Evolutionary conservation across 148 eudicot species (phyloP).

Genomic region (Dysphania ambrosioides): DNA sequence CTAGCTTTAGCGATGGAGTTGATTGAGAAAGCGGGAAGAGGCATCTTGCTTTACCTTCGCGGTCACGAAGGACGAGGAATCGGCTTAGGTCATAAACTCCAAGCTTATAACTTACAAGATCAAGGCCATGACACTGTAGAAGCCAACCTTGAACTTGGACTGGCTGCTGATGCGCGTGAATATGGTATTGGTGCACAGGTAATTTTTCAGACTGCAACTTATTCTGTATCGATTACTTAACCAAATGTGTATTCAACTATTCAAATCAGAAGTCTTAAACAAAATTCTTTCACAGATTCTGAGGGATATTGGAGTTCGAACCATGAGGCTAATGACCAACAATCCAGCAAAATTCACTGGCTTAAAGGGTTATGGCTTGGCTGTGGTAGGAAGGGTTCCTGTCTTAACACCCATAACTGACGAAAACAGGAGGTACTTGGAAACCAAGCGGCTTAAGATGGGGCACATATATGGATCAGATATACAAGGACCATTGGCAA

Average conservation of each 20-base stretch:
- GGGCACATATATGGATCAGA: conserved; percentile 94
- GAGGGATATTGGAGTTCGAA: conserved; percentile 71
- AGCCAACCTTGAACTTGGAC: conserved; percentile 87
- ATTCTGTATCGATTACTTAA: not conserved
- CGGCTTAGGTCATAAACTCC: conserved; percentile 86
- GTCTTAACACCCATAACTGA: conserved; percentile 89
- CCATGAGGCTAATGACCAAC: conserved; percentile 93
- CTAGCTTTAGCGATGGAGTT: conserved; percentile 71
- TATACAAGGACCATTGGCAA: conserved; percentile 43
- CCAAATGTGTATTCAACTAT: not conserved
- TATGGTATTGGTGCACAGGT: conserved; percentile 98
- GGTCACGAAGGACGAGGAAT: conserved; percentile 99
- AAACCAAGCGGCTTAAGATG: conserved; percentile 81
- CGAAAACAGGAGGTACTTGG: conserved; percentile 77
- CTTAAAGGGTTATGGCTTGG: conserved; percentile 92
- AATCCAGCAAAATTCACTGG: conserved; percentile 93
- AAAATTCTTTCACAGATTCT: conserved; percentile 53
- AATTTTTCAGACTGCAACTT: not conserved
- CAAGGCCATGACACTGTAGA: conserved; percentile 93
- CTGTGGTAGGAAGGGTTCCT: conserved; percentile 89
- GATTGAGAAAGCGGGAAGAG: conserved; percentile 77
- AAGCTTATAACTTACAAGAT: conserved; percentile 86
- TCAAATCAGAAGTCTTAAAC: too few species aligned
- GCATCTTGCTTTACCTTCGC: conserved; percentile 69
- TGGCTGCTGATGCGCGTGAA: conserved; percentile 86